Evolutionary conservation across 2,329 filamentous ascomycete genomes (phyloP).

Genomic region (Pseudocercospora pini-densiflorae): DNA sequence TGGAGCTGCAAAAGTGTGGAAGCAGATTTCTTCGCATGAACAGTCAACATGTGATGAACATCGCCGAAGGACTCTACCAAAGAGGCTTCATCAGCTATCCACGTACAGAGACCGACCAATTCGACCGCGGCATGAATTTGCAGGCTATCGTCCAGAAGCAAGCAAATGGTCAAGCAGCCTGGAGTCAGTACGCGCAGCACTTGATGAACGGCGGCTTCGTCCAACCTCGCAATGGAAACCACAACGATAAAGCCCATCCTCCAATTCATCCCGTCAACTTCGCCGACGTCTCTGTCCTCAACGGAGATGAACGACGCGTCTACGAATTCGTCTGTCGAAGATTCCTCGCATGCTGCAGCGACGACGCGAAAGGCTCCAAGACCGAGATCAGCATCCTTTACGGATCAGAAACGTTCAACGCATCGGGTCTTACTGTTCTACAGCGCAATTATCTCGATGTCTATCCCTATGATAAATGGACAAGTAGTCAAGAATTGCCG

Average conservation of each 20-base stretch:
- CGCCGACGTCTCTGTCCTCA: conserved; percentile 64
- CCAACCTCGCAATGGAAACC: conserved; percentile 77
- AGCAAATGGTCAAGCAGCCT: conserved; percentile 67
- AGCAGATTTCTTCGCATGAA: conserved; percentile 88
- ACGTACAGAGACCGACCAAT: conserved; percentile 94
- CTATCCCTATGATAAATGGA: conserved; percentile 97
- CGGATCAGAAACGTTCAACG: conserved; percentile 79
- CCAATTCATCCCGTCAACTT: conserved; percentile 97
- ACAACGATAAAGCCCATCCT: conserved; percentile 97
- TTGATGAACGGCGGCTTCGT: conserved; percentile 77
- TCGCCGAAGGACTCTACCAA: conserved; percentile 86
- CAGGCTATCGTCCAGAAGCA: conserved; percentile 82
- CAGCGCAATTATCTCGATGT: conserved; percentile 94
- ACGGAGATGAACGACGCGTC: conserved; percentile 68
- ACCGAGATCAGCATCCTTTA: conserved; percentile 86
- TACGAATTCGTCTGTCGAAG: conserved; percentile 93
- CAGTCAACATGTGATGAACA: conserved; percentile 85
- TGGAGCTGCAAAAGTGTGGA: conserved; percentile 95
- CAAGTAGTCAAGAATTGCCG: conserved; percentile 80
- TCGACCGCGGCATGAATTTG: conserved; percentile 87
- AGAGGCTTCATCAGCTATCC: conserved; percentile 98
- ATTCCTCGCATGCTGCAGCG: conserved; percentile 93
- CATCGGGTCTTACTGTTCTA: conserved; percentile 81
- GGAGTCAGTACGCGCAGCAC: conserved; percentile 79
- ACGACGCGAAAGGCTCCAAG: conserved; percentile 85